A percentile compares a stretch with the other conserved stretches of the same genome.
Evolutionary conservation across 202 grass and related monocot species (phyloP).

Genomic region (Hordeum pubiflorum): DNA sequence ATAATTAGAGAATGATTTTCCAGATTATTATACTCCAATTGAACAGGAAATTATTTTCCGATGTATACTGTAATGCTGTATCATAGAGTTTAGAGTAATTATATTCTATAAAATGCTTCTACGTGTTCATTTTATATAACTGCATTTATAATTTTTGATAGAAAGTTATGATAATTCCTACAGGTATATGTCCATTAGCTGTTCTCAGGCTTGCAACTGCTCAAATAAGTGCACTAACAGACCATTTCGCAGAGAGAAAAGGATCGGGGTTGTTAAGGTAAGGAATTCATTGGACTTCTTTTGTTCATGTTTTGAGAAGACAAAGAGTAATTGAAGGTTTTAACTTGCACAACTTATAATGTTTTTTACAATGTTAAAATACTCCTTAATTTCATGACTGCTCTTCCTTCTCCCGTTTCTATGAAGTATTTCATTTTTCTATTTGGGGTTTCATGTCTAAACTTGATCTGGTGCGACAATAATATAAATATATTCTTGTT

Average conservation of each 20-base stretch:
- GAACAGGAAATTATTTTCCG: not conserved
- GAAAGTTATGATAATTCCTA: constrained; percentile 1
- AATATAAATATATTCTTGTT: not conserved
- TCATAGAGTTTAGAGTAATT: not conserved
- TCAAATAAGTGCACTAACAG: constrained; percentile 70
- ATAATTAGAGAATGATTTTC: not conserved
- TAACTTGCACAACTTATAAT: not conserved
- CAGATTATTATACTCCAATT: constrained; percentile 2
- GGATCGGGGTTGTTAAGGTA: constrained; percentile 72
- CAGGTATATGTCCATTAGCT: constrained; percentile 68
- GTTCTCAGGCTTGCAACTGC: constrained; percentile 68
- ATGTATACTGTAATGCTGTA: not conserved
- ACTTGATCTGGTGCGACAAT: not conserved
- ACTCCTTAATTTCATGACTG: not conserved
- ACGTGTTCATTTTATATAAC: not conserved
- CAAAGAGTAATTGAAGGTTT: not conserved
- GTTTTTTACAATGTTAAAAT: not conserved
- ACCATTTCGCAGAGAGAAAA: constrained; percentile 79
- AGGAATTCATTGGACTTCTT: constrained; percentile 1
- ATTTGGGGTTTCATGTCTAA: not conserved
- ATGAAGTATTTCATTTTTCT: not conserved
- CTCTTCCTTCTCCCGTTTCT: constrained; percentile 8
- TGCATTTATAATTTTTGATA: not conserved
- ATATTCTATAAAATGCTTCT: constrained; percentile 2
- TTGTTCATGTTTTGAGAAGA: not conserved